Evolutionary conservation across 495 filamentous ascomycete genomes (phyloP).

Genomic region (Pseudomonodictys pantanalensis): DNA sequence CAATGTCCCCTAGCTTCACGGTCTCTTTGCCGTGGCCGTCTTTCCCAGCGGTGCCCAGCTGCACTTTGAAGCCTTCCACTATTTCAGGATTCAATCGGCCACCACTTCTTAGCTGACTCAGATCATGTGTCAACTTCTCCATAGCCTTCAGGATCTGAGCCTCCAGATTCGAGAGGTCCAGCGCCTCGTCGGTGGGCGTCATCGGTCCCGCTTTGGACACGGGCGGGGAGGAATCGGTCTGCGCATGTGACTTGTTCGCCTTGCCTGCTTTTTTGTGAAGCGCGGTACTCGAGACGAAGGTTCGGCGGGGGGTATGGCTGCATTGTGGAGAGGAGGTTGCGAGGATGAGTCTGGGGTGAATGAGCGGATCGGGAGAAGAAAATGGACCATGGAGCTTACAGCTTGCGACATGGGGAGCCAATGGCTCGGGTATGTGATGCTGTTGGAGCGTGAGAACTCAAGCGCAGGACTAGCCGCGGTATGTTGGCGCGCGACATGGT

Average conservation of each 20-base stretch:
- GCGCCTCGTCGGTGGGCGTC: constrained; percentile 54
- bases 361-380: neutral
- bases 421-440: constrained; percentile 2
- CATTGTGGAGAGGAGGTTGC: neutral
- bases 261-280: constrained; percentile 43
- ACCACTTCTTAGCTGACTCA: constrained; percentile 63
- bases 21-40: constrained; percentile 42
- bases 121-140: constrained; percentile 57
- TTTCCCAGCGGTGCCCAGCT: constrained; percentile 37
- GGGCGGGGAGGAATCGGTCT: constrained; percentile 30
- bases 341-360: neutral
- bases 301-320: neutral
- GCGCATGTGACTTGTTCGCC: constrained; percentile 24
- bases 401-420: neutral
- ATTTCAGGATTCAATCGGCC: constrained; percentile 67
- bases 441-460: neutral
- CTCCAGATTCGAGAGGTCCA: constrained; percentile 64
- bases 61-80: constrained; percentile 64
- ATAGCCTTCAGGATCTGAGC: constrained; percentile 56
- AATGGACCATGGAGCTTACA: neutral
- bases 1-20: constrained; percentile 65
- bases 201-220: neutral
- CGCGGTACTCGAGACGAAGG: constrained; percentile 29
- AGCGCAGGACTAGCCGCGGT: neutral
- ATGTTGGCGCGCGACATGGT: neutral